phyloP scores from a whole-genome alignment of 495 filamentous ascomycete genomes.

The Neurospora sp. region DNA sequence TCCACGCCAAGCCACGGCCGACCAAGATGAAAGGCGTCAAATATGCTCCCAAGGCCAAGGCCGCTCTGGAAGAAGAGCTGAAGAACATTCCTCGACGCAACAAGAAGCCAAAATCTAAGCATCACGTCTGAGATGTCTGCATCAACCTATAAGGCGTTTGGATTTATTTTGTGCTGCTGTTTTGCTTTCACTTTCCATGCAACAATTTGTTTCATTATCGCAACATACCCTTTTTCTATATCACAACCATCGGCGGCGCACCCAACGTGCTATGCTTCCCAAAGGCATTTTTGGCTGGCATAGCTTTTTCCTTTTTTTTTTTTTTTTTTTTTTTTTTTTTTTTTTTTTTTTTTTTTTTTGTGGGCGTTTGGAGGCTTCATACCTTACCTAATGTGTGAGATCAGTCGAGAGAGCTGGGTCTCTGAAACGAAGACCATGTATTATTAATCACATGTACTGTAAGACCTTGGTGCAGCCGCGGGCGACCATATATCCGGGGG shows the following conservation, averaged over 20 bases:
- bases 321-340: background rate
- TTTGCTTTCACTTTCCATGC: background rate
- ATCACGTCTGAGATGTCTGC: background rate
- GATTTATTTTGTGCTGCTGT: background rate
- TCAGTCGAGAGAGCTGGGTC: background rate
- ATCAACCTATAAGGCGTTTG: background rate
- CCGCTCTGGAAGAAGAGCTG: slow-evolving; percentile 16
- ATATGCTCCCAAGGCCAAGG: slow-evolving; percentile 16
- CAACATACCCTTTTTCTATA: background rate
- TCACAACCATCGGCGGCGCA: background rate
- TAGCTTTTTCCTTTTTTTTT: background rate
- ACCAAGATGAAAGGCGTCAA: slow-evolving; percentile 18
- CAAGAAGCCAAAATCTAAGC: slow-evolving; percentile 8
- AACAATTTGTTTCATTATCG: background rate
- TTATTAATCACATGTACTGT: background rate
- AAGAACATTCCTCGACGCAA: slow-evolving; percentile 9
- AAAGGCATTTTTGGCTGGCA: background rate
- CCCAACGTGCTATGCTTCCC: background rate
- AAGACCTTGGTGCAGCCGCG: background rate
- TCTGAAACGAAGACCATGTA: background rate
- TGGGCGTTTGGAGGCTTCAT: background rate
- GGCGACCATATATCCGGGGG: background rate
- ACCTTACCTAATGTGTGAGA: background rate
- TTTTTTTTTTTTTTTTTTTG: background rate
- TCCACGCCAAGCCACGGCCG: slow-evolving; percentile 20